Percentiles rank a stretch among this genome's conserved stretches.
Evolutionary conservation across 202 grass and related monocot genomes (phyloP).

Genomic region (Dendrocalamus latiflorus): DNA sequence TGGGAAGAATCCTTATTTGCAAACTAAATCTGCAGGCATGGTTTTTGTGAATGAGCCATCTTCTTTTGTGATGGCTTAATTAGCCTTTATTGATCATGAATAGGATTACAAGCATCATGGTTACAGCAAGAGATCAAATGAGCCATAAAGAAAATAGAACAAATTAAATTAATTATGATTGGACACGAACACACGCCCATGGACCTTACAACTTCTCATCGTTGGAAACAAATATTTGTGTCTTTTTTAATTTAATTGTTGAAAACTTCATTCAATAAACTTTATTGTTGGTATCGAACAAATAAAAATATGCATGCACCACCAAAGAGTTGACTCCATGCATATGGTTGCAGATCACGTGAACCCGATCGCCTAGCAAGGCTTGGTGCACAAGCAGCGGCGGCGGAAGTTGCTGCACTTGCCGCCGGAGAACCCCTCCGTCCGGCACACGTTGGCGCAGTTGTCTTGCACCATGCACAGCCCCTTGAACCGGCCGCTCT

Average conservation of each 20-base stretch:
- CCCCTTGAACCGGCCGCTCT: slow-evolving; percentile 48
- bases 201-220: background rate
- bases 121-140: background rate
- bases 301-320: background rate
- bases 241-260: background rate
- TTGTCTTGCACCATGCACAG: slow-evolving; percentile 33
- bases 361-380: background rate
- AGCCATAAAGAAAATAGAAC: background rate
- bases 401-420: background rate
- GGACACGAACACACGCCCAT: background rate
- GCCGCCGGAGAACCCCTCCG: too few species aligned
- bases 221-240: background rate
- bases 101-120: background rate
- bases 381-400: background rate
- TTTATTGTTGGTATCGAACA: background rate
- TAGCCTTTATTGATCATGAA: background rate
- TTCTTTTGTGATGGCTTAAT: too few species aligned
- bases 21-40: too few species aligned
- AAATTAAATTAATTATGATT: too few species aligned
- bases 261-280: background rate
- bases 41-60: too few species aligned
- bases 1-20: too few species aligned
- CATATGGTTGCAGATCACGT: background rate
- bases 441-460: slow-evolving; percentile 50
- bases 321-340: background rate